Percentiles rank a stretch among this genome's conserved stretches.
These are phyloP conservation scores for Claviceps sp. DNA, from an alignment of 2,329 filamentous ascomycete species.

Conservation along the genomic window DNA sequence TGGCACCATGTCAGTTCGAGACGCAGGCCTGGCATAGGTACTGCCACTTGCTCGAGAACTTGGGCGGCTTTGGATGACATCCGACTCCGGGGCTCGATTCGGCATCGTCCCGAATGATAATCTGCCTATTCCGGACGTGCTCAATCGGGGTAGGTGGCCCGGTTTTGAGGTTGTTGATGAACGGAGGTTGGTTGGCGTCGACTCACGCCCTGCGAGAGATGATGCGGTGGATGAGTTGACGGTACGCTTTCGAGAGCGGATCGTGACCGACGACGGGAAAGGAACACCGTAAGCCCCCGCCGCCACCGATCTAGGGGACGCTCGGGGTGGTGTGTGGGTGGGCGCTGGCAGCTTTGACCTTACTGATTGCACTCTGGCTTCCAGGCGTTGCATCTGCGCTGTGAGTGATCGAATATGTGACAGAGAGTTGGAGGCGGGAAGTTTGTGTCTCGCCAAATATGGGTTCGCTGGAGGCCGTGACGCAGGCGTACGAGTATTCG, in stretches of 20 bases:
- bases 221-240: conserved; percentile 41
- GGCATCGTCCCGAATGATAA: conserved; percentile 51
- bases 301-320: conserved; percentile 50
- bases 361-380: conserved; percentile 82
- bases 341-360: conserved; percentile 85
- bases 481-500: conserved; percentile 31
- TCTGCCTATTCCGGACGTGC: conserved; percentile 47
- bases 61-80: conserved; percentile 45
- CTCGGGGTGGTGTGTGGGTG: conserved; percentile 60
- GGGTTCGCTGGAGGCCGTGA: conserved; percentile 38
- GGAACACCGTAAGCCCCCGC: conserved; percentile 2
- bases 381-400: conserved; percentile 92
- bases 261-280: conserved; percentile 42
- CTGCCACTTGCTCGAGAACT: conserved; percentile 58
- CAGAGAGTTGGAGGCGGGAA: conserved; percentile 56
- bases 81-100: conserved; percentile 36
- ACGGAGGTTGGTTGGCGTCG: conserved; percentile 30
- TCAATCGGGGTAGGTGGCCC: conserved; percentile 45
- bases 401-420: conserved; percentile 89
- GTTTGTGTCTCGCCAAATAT: conserved; percentile 33
- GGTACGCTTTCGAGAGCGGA: conserved; percentile 58
- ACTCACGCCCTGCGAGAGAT: conserved; percentile 36
- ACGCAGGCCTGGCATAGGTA: conserved; percentile 39
- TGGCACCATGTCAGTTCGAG: conserved; percentile 38
- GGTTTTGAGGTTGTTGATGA: conserved; percentile 23